Conservation (phyloP, 345 rosid species). For the Lepidium didymum region DNA sequence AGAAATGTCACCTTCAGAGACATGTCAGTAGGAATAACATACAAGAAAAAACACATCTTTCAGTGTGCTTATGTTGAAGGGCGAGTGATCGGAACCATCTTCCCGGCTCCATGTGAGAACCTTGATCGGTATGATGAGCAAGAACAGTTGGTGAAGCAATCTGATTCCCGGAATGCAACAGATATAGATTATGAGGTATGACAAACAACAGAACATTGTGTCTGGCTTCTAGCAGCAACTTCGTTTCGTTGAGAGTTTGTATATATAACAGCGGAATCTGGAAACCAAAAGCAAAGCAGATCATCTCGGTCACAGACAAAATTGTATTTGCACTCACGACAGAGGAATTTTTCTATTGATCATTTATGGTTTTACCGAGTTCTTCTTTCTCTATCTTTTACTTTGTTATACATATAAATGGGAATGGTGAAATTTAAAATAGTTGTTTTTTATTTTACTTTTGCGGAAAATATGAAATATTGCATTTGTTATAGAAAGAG, state of each 20-base stretch:
- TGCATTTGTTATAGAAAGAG: neutral
- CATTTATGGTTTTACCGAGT: neutral
- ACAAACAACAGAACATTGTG: neutral
- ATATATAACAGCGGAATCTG: slow-evolving; percentile 4
- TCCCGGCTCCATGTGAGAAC: slow-evolving; percentile 87
- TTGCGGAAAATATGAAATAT: neutral
- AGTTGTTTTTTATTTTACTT: neutral
- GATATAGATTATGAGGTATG: slow-evolving; percentile 72
- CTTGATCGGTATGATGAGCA: slow-evolving; percentile 83
- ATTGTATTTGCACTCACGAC: neutral
- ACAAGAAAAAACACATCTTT: slow-evolving; percentile 90
- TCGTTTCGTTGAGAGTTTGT: slow-evolving; percentile 7
- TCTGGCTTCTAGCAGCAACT: neutral
- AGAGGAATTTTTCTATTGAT: neutral
- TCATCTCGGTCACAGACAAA: neutral
- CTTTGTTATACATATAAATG: neutral
- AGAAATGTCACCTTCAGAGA: slow-evolving; percentile 73
- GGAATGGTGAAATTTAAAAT: neutral
- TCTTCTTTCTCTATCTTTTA: neutral
- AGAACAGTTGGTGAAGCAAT: slow-evolving; percentile 50
- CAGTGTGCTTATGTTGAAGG: slow-evolving; percentile 89
- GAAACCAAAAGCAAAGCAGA: neutral
- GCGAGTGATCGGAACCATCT: slow-evolving; percentile 77
- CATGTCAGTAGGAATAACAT: slow-evolving; percentile 83
- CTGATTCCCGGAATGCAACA: slow-evolving; percentile 60